phyloP scores from a whole-genome alignment of 2,329 filamentous ascomycete species.

The Sporothrix pseudoabietina region DNA sequence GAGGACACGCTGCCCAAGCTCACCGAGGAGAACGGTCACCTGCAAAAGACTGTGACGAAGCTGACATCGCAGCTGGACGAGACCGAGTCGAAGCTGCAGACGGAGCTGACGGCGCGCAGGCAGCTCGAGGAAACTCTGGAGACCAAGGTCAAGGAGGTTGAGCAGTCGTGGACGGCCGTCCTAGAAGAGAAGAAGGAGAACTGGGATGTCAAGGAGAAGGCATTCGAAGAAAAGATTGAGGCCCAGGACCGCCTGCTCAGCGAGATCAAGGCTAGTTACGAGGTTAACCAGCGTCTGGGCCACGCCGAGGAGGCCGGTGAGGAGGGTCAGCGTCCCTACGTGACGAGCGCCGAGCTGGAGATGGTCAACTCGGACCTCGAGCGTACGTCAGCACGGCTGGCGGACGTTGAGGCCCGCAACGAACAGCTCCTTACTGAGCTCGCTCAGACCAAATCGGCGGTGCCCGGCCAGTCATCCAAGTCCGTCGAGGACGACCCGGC shows the following conservation, averaged over 20 bases:
- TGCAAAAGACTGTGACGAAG: slow-evolving; percentile 76
- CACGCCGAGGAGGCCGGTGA: slow-evolving; percentile 45
- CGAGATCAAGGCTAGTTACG: slow-evolving; percentile 95
- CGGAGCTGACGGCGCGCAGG: slow-evolving; percentile 72
- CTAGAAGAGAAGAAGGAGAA: slow-evolving; percentile 93
- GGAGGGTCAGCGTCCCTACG: slow-evolving; percentile 62
- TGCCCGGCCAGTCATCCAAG: slow-evolving; percentile 61
- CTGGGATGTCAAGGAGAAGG: slow-evolving; percentile 89
- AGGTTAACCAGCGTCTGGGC: slow-evolving; percentile 84
- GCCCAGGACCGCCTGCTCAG: slow-evolving; percentile 89
- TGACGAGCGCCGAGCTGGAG: slow-evolving; percentile 87
- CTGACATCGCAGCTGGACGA: slow-evolving; percentile 82
- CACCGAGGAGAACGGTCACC: slow-evolving; percentile 80
- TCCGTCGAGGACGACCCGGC: slow-evolving; percentile 84
- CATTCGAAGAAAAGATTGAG: slow-evolving; percentile 88
- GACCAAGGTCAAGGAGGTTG: slow-evolving; percentile 81
- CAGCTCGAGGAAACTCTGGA: slow-evolving; percentile 78
- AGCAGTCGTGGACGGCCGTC: slow-evolving; percentile 86
- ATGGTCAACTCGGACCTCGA: slow-evolving; percentile 92
- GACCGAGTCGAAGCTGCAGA: slow-evolving; percentile 75
- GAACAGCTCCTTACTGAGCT: slow-evolving; percentile 90
- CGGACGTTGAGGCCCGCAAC: slow-evolving; percentile 90
- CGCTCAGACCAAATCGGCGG: slow-evolving; percentile 79
- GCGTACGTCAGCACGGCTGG: slow-evolving; percentile 80
- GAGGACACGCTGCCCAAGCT: slow-evolving; percentile 92